Base-by-base conservation (phyloP, 2,329 filamentous ascomycete species). In the Colletotrichum sp. region DNA sequence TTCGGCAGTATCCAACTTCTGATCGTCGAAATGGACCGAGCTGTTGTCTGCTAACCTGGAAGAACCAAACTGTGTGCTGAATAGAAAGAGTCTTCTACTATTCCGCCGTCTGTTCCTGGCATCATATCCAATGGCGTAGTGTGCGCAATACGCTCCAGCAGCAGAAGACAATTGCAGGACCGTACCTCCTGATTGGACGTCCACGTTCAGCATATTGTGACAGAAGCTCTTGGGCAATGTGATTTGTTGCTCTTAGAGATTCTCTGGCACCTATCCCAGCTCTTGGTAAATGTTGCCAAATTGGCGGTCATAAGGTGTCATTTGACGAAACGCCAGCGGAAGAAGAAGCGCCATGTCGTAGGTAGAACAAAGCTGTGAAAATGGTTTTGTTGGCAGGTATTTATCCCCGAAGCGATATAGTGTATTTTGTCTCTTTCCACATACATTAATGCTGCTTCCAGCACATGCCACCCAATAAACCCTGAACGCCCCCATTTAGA, bases 401-500 rank as follows among this genome's bases (percentile, higher is more conserved):
- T 24, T 21, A n/a, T 52, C 15, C 13, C 24, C 55, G 26, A 59
- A 28, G 55, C 26, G 15, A 59, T 30, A 32, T 26, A 26, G 16
- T 52, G 32, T 26, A 59, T 69, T 59, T 73, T 68, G 30, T 64
- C 64, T 52, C 59, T 62, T 59, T 49, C 59, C 64, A 39, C 24
- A 52, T 69, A 60, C 26, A 69, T 44, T 57, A 67, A 8, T 68
- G 16, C 18, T 67, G 30, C 24, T 24, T 60, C 49, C 44, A 15
- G 44, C 57, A 65, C 30, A 44, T 65, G 28, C 59, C 44, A 30
- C 71, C 75, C 15, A 21, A 7, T 34, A n/a, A 75, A 60, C 52
- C 75, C 66, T 57, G n/a, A 75, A 73, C 79, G 82, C 82, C 82
- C 79, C 80, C 79, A 34, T 72, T 65, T 68, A 15, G 69, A 60